Evolutionary conservation across 495 filamentous ascomycete species (phyloP).

Genomic region (Aspergillus sclerotiicarbonarius): DNA sequence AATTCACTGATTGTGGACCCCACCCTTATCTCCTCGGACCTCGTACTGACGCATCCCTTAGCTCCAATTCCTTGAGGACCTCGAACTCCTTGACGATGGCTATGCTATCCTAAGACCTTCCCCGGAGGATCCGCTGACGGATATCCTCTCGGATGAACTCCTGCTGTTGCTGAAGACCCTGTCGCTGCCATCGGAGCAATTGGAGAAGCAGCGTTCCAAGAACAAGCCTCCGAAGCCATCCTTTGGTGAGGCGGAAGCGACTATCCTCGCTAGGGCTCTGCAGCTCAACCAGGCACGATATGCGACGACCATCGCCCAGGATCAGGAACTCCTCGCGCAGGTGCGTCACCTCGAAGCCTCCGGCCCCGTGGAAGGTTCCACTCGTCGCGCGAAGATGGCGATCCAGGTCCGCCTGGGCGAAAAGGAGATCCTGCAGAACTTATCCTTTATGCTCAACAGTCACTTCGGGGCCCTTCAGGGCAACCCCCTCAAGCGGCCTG

Average conservation of each 20-base stretch:
- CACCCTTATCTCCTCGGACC: background rate
- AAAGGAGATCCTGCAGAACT: conserved; percentile 65
- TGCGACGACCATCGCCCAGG: conserved; percentile 59
- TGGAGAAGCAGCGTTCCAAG: conserved; percentile 37
- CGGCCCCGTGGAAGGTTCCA: conserved; percentile 23
- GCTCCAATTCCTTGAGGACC: conserved; percentile 48
- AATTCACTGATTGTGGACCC: conserved; percentile 23
- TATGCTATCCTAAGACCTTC: conserved; percentile 48
- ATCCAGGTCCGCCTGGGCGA: conserved; percentile 76
- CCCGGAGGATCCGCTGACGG: conserved; percentile 32
- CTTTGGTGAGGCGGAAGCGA: conserved; percentile 26
- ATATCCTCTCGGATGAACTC: conserved; percentile 48
- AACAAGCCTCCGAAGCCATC: conserved; percentile 48
- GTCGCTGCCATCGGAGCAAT: conserved; percentile 37
- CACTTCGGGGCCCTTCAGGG: conserved; percentile 3
- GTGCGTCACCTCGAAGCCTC: conserved; percentile 22
- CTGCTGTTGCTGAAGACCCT: conserved; percentile 48
- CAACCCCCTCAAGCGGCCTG: conserved; percentile 16
- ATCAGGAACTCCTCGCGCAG: conserved; percentile 51
- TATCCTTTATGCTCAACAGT: conserved; percentile 34
- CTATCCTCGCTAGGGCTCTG: conserved; percentile 31
- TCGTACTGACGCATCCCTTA: conserved; percentile 17
- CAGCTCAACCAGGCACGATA: conserved; percentile 50
- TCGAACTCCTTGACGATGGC: conserved; percentile 53
- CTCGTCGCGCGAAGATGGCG: conserved; percentile 61